Percentiles rank a stretch among this genome's conserved stretches.
Evolutionary conservation across 2,329 filamentous ascomycete species (phyloP).

Genomic region (Fusarium xylarioides): DNA sequence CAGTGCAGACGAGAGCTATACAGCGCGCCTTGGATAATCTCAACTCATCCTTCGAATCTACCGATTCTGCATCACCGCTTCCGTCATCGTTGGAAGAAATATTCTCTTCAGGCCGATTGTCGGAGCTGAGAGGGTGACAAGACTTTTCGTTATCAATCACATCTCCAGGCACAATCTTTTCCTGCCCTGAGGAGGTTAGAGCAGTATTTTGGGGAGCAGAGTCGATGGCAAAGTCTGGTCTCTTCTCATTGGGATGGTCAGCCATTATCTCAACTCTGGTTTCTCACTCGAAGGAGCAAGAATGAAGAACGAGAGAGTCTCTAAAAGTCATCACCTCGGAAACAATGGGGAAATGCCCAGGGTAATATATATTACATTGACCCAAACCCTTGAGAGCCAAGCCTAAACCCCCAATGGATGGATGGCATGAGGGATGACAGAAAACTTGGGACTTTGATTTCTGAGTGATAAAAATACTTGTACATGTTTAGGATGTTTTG

Average conservation of each 20-base stretch:
- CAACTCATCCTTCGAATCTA: slow-evolving; percentile 41
- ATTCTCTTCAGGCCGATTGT: neutral
- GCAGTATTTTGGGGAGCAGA: slow-evolving; percentile 1
- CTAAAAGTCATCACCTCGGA: neutral
- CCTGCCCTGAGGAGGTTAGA: neutral
- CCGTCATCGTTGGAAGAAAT: neutral
- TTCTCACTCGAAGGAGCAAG: neutral
- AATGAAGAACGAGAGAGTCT: neutral
- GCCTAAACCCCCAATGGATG: slow-evolving; percentile 22
- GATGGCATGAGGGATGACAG: neutral
- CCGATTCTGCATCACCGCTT: slow-evolving; percentile 24
- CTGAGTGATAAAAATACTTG: neutral
- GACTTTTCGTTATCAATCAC: slow-evolving; percentile 17
- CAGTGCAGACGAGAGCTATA: slow-evolving; percentile 63
- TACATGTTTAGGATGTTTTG: neutral
- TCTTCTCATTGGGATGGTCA: slow-evolving; percentile 20
- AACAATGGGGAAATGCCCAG: slow-evolving; percentile 16
- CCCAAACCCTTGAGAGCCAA: slow-evolving; percentile 13
- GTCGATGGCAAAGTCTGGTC: neutral
- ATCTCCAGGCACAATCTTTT: neutral
- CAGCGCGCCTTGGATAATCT: slow-evolving; percentile 60
- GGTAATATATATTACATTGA: slow-evolving; percentile 25
- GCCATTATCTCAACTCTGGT: slow-evolving; percentile 2
- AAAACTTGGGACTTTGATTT: neutral
- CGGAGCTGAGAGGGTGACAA: neutral